Percentiles rank a stretch among this genome's conserved stretches.
Conservation (phyloP, 2,329 filamentous ascomycete genomes). For the Fusarium devonianum region DNA sequence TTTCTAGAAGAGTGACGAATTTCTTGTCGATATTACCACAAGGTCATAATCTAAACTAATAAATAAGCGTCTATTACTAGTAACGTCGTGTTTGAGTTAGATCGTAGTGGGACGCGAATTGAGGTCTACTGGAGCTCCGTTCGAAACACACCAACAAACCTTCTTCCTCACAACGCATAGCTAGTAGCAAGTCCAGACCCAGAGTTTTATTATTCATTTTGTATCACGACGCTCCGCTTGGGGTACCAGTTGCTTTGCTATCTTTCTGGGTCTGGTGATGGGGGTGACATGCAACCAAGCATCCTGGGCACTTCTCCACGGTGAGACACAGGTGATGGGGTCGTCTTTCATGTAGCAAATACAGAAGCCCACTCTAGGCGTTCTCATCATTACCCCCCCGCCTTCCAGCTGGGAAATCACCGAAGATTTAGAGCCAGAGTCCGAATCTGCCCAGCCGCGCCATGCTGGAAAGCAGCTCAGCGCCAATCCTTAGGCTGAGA, state of each 20-base stretch:
- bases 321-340: constrained; percentile 29
- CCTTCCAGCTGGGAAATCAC: constrained; percentile 16
- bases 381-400: constrained; percentile 13
- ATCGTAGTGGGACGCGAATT: constrained; percentile 8
- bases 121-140: not conserved
- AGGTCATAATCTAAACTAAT: not conserved
- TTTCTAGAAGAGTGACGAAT: no score
- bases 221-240: constrained; percentile 9
- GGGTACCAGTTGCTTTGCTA: not conserved
- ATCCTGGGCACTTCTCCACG: not conserved
- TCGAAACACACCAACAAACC: constrained; percentile 7
- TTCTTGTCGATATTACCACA: constrained; percentile 17
- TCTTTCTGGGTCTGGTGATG: constrained; percentile 19
- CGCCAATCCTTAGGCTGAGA: not conserved
- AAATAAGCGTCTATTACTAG: not conserved
- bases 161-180: constrained; percentile 2
- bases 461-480: constrained; percentile 5
- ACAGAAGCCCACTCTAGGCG: constrained; percentile 15
- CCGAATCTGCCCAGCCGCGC: constrained; percentile 29
- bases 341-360: constrained; percentile 5
- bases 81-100: constrained; percentile 5
- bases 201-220: no score
- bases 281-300: constrained; percentile 25
- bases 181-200: no score
- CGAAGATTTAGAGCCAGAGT: constrained; percentile 3